These are phyloP conservation scores for Neospora caninum DNA, from an alignment of 169 alveolate species.

Conservation along the genomic window DNA sequence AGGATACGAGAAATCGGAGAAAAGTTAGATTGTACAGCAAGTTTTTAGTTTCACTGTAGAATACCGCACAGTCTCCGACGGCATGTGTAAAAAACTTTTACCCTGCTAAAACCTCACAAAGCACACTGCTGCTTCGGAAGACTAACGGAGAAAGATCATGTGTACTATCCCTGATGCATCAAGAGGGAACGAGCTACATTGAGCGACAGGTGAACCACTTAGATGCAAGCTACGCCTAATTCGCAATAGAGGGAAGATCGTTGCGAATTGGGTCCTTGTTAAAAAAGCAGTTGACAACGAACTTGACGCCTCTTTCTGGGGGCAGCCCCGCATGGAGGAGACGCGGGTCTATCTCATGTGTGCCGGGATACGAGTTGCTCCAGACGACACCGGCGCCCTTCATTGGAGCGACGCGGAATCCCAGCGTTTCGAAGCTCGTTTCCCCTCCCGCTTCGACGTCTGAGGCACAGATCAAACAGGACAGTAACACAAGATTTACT, in stretches of 20 bases:
- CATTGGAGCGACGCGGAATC: conserved; percentile 60
- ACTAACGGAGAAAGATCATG: too few species aligned
- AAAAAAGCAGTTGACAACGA: conserved; percentile 69
- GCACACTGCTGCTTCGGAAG: too few species aligned
- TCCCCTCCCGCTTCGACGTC: conserved; percentile 68
- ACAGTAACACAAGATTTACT: not conserved
- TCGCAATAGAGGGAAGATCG: not conserved
- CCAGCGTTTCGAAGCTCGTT: conserved; percentile 63
- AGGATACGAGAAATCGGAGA: too few species aligned
- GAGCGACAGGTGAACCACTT: too few species aligned
- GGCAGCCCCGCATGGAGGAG: conserved; percentile 68
- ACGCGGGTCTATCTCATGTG: conserved; percentile 38
- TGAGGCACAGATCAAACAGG: not conserved
- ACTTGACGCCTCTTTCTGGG: conserved; percentile 65
- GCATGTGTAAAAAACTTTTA: too few species aligned
- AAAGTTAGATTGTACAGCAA: too few species aligned
- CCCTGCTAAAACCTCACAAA: too few species aligned
- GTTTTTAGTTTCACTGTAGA: too few species aligned
- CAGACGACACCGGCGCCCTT: conserved; percentile 64
- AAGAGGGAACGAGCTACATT: too few species aligned
- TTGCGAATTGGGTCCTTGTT: conserved; percentile 55
- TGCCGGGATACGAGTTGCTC: conserved; percentile 50
- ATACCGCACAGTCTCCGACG: too few species aligned
- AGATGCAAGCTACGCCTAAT: too few species aligned
- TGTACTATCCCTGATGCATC: too few species aligned